Evolutionary conservation across 805 yeast species (phyloP).

Genomic region (Metschnikowia hibisci): DNA sequence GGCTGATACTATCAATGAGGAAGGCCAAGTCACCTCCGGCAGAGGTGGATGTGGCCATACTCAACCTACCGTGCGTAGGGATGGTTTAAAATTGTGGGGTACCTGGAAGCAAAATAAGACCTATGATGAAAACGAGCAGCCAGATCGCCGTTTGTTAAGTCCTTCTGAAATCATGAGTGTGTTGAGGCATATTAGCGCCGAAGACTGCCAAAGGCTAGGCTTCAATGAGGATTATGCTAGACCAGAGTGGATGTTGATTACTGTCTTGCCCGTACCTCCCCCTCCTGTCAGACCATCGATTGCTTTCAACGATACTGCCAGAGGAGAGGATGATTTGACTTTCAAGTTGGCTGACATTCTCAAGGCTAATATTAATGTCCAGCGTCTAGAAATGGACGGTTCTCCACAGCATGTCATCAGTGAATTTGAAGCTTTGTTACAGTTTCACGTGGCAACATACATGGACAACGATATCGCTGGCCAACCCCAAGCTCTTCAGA

Average conservation of each 20-base stretch:
- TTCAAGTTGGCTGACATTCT: constrained; percentile 94
- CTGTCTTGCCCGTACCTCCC: constrained; percentile 99
- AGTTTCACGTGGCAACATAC: constrained; percentile 97
- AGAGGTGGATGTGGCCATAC: constrained; percentile 99
- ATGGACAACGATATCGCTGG: constrained; percentile 99
- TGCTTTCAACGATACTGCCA: constrained; percentile 95
- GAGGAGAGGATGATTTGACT: constrained; percentile 99
- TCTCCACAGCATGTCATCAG: constrained; percentile 97
- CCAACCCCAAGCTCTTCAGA: constrained; percentile 98
- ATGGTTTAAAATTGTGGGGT: constrained; percentile 94
- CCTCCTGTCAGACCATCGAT: constrained; percentile 99
- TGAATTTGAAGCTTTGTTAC: constrained; percentile 92
- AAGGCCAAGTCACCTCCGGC: constrained; percentile 44
- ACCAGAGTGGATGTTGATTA: constrained; percentile 97
- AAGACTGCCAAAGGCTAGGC: constrained; percentile 80
- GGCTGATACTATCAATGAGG: constrained; percentile 71
- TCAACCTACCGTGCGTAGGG: constrained; percentile 94
- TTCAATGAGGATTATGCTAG: constrained; percentile 94
- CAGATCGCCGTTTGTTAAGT: constrained; percentile 83
- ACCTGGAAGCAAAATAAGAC: constrained; percentile 92
- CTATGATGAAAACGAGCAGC: constrained; percentile 81
- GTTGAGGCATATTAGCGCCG: constrained; percentile 82
- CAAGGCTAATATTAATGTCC: constrained; percentile 96
- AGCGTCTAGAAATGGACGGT: constrained; percentile 95
- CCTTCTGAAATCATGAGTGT: constrained; percentile 89